phyloP scores from a whole-genome alignment of 139 green algal genomes.

The Picochlorum sp. region DNA sequence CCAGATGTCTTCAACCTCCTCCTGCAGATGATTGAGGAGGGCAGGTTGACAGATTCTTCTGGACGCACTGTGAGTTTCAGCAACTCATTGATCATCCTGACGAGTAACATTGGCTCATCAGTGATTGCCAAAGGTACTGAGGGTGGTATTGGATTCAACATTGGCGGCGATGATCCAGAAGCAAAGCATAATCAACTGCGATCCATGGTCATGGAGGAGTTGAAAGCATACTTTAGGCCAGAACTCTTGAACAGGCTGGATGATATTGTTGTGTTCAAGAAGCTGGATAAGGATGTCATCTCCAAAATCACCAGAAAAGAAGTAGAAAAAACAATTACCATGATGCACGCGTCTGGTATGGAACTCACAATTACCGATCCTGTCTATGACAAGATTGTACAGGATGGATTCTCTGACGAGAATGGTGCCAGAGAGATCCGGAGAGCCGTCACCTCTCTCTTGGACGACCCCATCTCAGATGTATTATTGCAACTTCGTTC shows the following conservation, averaged over 20 bases:
- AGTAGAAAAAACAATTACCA: slow-evolving; percentile 44
- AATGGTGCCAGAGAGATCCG: slow-evolving; percentile 53
- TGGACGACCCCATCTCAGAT: slow-evolving; percentile 62
- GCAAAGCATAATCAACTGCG: slow-evolving; percentile 47
- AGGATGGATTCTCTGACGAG: slow-evolving; percentile 55
- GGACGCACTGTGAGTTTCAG: slow-evolving; percentile 70
- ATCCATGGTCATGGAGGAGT: slow-evolving; percentile 67
- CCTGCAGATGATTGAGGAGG: slow-evolving; percentile 95
- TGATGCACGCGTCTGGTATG: slow-evolving; percentile 33
- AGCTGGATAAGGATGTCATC: slow-evolving; percentile 47
- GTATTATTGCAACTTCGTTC: slow-evolving; percentile 21
- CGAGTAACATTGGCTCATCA: slow-evolving; percentile 59
- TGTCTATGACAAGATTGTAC: slow-evolving; percentile 49
- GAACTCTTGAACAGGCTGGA: slow-evolving; percentile 80
- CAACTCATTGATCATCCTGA: slow-evolving; percentile 72
- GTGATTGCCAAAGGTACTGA: slow-evolving; percentile 54
- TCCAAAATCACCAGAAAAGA: slow-evolving; percentile 55
- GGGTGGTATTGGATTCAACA: slow-evolving; percentile 53
- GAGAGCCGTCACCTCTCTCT: slow-evolving; percentile 34
- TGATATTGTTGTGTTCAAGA: slow-evolving; percentile 78
- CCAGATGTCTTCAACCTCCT: slow-evolving; percentile 98
- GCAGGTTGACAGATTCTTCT: slow-evolving; percentile 78
- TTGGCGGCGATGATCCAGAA: slow-evolving; percentile 25
- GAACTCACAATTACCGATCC: slow-evolving; percentile 28
- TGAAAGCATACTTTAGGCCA: slow-evolving; percentile 68